Percentiles rank a stretch among this genome's conserved stretches.
These are phyloP conservation scores for Scheffersomyces insectosa DNA, from an alignment of 1,139 yeast genomes.

Conservation along the genomic window DNA sequence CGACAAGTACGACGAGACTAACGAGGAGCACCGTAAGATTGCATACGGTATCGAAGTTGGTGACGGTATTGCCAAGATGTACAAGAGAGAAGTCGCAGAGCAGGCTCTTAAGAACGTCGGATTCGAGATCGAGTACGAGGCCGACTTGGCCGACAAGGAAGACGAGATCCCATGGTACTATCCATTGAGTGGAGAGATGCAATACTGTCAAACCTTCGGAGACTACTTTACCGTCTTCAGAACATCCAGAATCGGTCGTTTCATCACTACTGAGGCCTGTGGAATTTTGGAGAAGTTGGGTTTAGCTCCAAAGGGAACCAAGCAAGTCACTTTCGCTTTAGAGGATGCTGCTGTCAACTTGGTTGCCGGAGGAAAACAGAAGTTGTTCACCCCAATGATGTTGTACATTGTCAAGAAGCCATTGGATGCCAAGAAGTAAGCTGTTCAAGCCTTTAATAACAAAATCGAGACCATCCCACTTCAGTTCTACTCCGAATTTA, in stretches of 20 bases:
- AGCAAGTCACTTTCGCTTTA: conserved; percentile 85
- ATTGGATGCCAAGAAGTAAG: conserved; percentile 15
- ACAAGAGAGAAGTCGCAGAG: conserved; percentile 78
- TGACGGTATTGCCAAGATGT: conserved; percentile 99
- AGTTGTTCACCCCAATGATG: conserved; percentile 96
- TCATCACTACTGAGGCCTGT: conserved; percentile 77
- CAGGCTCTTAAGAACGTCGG: conserved; percentile 87
- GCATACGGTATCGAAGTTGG: conserved; percentile 98
- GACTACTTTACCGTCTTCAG: conserved; percentile 87
- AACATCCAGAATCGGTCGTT: conserved; percentile 86
- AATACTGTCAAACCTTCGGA: conserved; percentile 73
- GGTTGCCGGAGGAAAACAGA: conserved; percentile 88
- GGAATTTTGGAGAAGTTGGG: conserved; percentile 81
- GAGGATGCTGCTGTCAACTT: conserved; percentile 97
- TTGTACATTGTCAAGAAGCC: conserved; percentile 87
- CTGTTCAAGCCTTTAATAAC: neutral
- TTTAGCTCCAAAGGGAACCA: conserved; percentile 91
- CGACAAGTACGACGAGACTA: conserved; percentile 82
- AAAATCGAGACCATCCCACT: neutral
- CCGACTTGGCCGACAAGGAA: conserved; percentile 79
- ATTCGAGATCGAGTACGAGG: conserved; percentile 71
- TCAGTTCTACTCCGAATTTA: neutral
- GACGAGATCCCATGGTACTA: conserved; percentile 97
- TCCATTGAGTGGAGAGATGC: conserved; percentile 94
- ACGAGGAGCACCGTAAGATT: conserved; percentile 88